Evolutionary conservation across 805 yeast species (phyloP).

Genomic region (Isabelozyma rhagii): DNA sequence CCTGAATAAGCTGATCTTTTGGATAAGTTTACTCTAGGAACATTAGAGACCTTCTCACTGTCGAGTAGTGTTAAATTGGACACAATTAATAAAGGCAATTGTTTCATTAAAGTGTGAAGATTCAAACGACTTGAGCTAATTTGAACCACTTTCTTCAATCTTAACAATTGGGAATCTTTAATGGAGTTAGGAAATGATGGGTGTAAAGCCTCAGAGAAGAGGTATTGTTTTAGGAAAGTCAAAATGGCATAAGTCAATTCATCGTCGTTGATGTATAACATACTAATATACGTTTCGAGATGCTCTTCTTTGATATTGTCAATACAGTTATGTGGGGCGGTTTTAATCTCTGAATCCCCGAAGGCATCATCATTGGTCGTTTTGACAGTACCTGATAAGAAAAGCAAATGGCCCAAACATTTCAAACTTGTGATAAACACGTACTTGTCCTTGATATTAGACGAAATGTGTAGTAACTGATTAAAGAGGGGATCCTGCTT

Average conservation of each 20-base stretch:
- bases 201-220: slow-evolving; percentile 55
- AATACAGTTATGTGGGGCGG: slow-evolving; percentile 31
- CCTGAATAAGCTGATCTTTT: slow-evolving; percentile 46
- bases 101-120: slow-evolving; percentile 50
- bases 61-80: slow-evolving; percentile 34
- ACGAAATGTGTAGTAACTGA: slow-evolving; percentile 50
- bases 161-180: slow-evolving; percentile 27
- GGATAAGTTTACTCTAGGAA: slow-evolving; percentile 34
- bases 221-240: slow-evolving; percentile 79
- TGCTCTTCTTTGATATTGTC: slow-evolving; percentile 32
- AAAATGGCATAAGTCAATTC: slow-evolving; percentile 72
- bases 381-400: slow-evolving; percentile 20
- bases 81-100: slow-evolving; percentile 56
- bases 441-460: slow-evolving; percentile 60
- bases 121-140: slow-evolving; percentile 48
- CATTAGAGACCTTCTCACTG: slow-evolving; percentile 18
- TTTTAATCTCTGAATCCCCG: slow-evolving; percentile 11
- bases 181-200: slow-evolving; percentile 24
- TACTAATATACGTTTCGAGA: slow-evolving; percentile 55
- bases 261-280: slow-evolving; percentile 61
- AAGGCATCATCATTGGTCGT: slow-evolving; percentile 35
- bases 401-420: slow-evolving; percentile 75
- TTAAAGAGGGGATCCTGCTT: slow-evolving; percentile 67
- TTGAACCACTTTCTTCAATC: slow-evolving; percentile 49
- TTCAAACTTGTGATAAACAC: slow-evolving; percentile 67